Percentiles rank a stretch among this genome's conserved stretches.
phyloP scores from a whole-genome alignment of 495 filamentous ascomycete species.

The Amniculicola lignicola region DNA sequence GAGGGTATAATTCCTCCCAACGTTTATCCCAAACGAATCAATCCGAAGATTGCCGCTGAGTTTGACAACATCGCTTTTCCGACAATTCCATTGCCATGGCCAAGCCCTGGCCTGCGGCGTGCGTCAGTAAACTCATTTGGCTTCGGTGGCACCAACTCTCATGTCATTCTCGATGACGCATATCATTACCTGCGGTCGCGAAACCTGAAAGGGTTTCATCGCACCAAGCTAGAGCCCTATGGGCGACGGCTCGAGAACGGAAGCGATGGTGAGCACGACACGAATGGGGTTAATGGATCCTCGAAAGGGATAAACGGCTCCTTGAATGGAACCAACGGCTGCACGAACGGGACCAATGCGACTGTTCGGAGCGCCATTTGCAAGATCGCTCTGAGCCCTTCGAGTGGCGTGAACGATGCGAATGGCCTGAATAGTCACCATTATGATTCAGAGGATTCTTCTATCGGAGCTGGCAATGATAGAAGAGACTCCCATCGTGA shows the following conservation, averaged over 20 bases:
- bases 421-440: too few species aligned
- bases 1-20: constrained; percentile 45
- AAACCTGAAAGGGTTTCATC: constrained; percentile 7
- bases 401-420: too few species aligned
- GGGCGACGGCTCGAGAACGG: not conserved
- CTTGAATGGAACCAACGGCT: too few species aligned
- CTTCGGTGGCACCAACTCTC: constrained; percentile 39
- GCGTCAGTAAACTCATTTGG: constrained; percentile 34
- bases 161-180: constrained; percentile 42
- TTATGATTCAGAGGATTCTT: too few species aligned
- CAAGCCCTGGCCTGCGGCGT: constrained; percentile 33
- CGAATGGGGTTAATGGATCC: too few species aligned
- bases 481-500: not conserved
- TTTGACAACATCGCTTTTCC: constrained; percentile 23
- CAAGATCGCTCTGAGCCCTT: too few species aligned
- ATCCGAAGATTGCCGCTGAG: constrained; percentile 36
- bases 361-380: too few species aligned
- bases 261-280: too few species aligned
- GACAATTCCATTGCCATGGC: constrained; percentile 30
- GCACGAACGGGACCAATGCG: too few species aligned
- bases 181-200: not conserved
- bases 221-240: not conserved
- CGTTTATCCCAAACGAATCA: constrained; percentile 32
- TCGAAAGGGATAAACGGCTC: too few species aligned
- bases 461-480: too few species aligned